Conservation (phyloP, 75 land plant species). For the Chamaecyparis obtusa region DNA sequence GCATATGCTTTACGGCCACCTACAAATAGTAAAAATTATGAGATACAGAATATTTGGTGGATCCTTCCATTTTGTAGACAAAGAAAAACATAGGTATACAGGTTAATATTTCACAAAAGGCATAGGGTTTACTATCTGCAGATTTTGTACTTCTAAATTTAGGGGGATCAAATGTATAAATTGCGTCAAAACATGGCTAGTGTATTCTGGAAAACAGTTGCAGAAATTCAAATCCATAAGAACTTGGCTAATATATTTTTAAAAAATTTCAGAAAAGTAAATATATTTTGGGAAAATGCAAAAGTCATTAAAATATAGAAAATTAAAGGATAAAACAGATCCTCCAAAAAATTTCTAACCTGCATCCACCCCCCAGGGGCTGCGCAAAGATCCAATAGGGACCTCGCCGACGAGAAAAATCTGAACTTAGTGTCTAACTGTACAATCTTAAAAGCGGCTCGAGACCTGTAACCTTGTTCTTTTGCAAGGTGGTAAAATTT, state of each 20-base stretch:
- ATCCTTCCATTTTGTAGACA: not conserved
- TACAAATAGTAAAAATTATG: not conserved
- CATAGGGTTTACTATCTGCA: no score
- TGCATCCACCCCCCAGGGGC: constrained; percentile 99
- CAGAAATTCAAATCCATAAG: not conserved
- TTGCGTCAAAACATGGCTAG: not conserved
- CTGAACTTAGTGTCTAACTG: constrained; percentile 81
- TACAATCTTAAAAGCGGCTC: constrained; percentile 93
- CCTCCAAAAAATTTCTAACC: not conserved
- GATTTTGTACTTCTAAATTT: not conserved
- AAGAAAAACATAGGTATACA: not conserved
- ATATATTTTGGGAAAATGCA: not conserved
- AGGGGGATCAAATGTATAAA: not conserved
- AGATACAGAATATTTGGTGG: not conserved
- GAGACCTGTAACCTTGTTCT: constrained; percentile 91
- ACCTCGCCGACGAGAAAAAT: constrained; percentile 62
- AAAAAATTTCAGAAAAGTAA: not conserved
- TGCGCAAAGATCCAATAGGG: constrained; percentile 95
- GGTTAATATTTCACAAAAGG: not conserved
- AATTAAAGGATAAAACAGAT: not conserved
- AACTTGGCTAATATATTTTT: no score
- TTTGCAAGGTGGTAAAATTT: constrained; percentile 83
- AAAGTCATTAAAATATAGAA: not conserved
- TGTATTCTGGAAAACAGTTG: not conserved
- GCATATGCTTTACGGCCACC: constrained; percentile 66